Base-by-base conservation (phyloP, 352 stramenopile genomes). In the Pythium biforme region DNA sequence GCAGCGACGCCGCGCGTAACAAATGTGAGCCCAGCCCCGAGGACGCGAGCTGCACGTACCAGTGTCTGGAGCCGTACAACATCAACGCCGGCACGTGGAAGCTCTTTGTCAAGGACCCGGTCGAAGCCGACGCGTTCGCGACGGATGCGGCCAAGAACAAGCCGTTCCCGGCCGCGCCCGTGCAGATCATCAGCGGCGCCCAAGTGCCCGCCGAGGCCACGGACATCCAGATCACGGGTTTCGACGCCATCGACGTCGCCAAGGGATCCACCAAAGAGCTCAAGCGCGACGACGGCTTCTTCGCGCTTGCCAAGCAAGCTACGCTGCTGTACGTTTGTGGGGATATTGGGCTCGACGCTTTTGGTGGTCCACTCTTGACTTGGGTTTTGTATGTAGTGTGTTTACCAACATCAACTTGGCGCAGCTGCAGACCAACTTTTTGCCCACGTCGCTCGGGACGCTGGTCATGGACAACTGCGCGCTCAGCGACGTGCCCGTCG, bases 191-290 rank as follows among this genome's bases (percentile, higher is more conserved):
- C 56, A 66, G 27, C 11, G 60, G 57, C 40, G 63, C 76, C 40
- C 49, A 76, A 37, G 81, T 85, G 59, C 66, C 75, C 2, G 69
- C 75, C 27, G 68, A 79, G 1, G 79, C 71, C 29, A 68, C 59
- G 52, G 66, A 65, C 47, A 87, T 93, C 81, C 83, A 92, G 66
- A 83, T 92, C 61, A 89, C 81, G 47, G 83, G 83, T 2, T 90
- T 86, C 60, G 78, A 87, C 50, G 70, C 64, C 26, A 68, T 65
- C 0, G 66, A 75, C 23, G 69, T 88, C 41, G 68, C 81, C 51
- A 92, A 90, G 62, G 83, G 77, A 4, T 78, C 79, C 0, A 62
- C 78, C 22, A 89, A 88, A 73, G 68, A 51, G 1, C 69, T 92
- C 12, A 52, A 72, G 37, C 77, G 89, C 33, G 69, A 74, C 55